Percentiles rank a stretch among this genome's conserved stretches.
These are phyloP conservation scores for Excoecaria cochinchinensis DNA, from an alignment of 345 rosid species.

Conservation along the genomic window DNA sequence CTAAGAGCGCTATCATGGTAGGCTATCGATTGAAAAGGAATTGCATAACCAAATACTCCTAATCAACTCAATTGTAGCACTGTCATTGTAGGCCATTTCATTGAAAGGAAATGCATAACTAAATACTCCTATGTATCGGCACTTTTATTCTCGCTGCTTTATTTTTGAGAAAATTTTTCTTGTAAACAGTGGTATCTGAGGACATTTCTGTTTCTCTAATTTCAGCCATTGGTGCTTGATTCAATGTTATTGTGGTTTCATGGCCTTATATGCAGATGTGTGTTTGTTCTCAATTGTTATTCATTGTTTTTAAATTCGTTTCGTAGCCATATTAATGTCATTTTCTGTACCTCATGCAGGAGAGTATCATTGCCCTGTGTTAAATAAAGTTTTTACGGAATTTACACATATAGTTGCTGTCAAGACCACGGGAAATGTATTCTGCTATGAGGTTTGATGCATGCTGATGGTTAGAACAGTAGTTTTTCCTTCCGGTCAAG, in stretches of 20 bases:
- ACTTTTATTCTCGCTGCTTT: background rate
- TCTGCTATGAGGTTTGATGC: conserved; percentile 71
- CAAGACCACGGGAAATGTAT: conserved; percentile 85
- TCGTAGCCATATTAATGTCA: conserved; percentile 5
- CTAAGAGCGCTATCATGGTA: background rate
- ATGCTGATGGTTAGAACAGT: conserved; percentile 6
- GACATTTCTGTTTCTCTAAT: background rate
- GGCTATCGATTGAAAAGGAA: background rate
- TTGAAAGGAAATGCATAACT: background rate
- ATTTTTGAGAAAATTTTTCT: background rate
- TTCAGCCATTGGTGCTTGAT: background rate
- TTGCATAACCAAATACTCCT: background rate
- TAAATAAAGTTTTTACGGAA: conserved; percentile 91
- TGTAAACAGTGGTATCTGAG: background rate
- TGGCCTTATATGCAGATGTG: background rate
- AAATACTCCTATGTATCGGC: background rate
- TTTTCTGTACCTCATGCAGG: conserved; percentile 41
- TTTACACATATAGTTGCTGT: conserved; percentile 89
- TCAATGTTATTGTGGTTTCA: background rate
- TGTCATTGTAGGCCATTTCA: background rate
- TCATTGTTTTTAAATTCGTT: conserved; percentile 6
- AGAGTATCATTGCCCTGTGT: conserved; percentile 86
- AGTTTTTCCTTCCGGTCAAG: conserved; percentile 5
- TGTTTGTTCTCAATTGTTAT: background rate
- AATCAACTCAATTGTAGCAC: background rate